Base-by-base conservation (phyloP, 805 yeast species). In the Saccharomycopsis fermentans region DNA sequence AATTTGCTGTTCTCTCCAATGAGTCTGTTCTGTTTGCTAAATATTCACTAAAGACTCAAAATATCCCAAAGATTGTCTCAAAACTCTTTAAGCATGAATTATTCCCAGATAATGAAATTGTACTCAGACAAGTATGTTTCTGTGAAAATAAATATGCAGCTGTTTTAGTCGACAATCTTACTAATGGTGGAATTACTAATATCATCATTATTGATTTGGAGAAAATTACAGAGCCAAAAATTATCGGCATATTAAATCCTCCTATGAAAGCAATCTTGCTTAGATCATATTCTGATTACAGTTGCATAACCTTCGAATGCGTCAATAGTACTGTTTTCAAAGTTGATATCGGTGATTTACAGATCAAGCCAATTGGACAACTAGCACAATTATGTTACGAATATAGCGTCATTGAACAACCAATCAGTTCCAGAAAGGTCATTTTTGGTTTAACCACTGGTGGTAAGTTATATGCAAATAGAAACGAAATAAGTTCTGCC, bases 361-460 rank as follows among this genome's bases (percentile, higher is more conserved):
- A 43, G 35, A 55, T 35, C 62, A 70, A 70, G 61, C 69, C 70
- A 37, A 66, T 85, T 4, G 69, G 81, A 1, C 75, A 76, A 59
- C 83, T 90, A 62, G 91, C 92, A 1, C 86, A 81, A 65, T 72
- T 87, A 29, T 89, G 95, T 65, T 79, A 79, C 57, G 86, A 77
- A 61, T 80, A 75, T 63, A 81, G 80, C 64, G 78, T 83, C 1
- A 64, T 57, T 40, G 40, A 59, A 12, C 59, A 37, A 2, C 43
- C 48, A 17, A 39, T 50, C 16, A 50, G 48, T 17, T 55, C 59
- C 9, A 61, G 61, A 4, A 56, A 68, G 35, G 69, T 73, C 16
- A 83, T 83, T 0, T 86, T 89, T 68, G 98, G 97, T 56, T 71
- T 92, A 32, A 79, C 96, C 0, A 71, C 79, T 4, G 81, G 77